Percentiles rank a stretch among this genome's conserved stretches.
These are phyloP conservation scores for Sarcodon sp. DNA, from an alignment of 768 basidiomycete genomes.

Conservation along the genomic window DNA sequence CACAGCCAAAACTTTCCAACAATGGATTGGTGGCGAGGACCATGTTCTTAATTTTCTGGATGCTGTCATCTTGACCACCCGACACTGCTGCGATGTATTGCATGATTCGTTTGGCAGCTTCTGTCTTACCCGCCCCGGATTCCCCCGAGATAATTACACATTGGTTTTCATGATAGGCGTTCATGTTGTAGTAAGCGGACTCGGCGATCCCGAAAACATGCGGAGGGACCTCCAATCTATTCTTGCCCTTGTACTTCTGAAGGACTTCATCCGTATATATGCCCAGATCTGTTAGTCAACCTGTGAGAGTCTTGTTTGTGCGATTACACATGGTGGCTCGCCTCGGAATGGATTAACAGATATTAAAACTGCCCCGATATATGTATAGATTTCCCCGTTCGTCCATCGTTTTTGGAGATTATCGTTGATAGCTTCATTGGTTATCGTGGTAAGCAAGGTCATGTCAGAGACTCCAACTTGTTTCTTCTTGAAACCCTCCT, in stretches of 20 bases:
- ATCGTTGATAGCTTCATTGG: constrained; percentile 95
- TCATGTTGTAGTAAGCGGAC: constrained; percentile 98
- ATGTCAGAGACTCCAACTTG: constrained; percentile 97
- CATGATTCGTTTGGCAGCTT: constrained; percentile 99
- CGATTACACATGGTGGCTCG: constrained; percentile 15
- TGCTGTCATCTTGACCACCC: constrained; percentile 77
- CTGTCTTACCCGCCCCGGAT: constrained; percentile 98
- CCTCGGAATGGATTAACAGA: constrained; percentile 99
- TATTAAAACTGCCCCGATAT: constrained; percentile 95
- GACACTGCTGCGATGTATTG: constrained; percentile 98
- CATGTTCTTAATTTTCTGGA: constrained; percentile 99
- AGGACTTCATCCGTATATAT: constrained; percentile 93
- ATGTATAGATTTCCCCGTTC: constrained; percentile 95
- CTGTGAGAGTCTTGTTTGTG: background rate
- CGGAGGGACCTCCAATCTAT: constrained; percentile 93
- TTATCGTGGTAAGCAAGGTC: constrained; percentile 94
- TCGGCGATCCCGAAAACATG: constrained; percentile 98
- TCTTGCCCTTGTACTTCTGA: constrained; percentile 86
- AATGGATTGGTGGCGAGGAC: constrained; percentile 96
- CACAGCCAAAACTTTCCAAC: constrained; percentile 96
- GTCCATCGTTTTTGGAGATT: constrained; percentile 96
- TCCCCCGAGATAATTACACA: constrained; percentile 99
- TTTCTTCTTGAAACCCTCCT: constrained; percentile 99
- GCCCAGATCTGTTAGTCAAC: constrained; percentile 60
- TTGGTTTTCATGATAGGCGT: constrained; percentile 97